Percentiles rank a stretch among this genome's conserved stretches.
These are phyloP conservation scores for sunflower (Helianthus annuus) DNA, from an alignment of 129 eudicot species.

Conservation along the genomic window DNA sequence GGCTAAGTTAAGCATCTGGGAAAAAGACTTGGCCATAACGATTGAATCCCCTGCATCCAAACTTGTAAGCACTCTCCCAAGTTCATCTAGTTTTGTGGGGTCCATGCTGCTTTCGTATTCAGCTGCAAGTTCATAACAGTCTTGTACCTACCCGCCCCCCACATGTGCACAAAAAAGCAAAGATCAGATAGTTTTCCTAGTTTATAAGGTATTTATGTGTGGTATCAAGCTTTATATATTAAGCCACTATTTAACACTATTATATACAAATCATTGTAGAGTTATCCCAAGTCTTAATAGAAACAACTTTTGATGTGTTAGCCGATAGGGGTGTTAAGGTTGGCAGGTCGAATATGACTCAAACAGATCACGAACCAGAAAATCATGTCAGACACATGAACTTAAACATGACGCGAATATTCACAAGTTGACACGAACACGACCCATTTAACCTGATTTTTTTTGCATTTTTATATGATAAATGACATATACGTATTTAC, in stretches of 20 bases:
- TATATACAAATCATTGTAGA: no score
- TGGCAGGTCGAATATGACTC: no score
- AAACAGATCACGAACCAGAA: no score
- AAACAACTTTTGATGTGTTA: background rate
- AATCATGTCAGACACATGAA: no score
- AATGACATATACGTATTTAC: no score
- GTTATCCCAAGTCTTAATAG: background rate
- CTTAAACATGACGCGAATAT: no score
- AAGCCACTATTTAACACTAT: no score
- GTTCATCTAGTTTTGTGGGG: constrained; percentile 68
- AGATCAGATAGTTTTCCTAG: background rate
- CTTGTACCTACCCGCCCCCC: constrained; percentile 57
- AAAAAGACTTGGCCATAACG: constrained; percentile 66
- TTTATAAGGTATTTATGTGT: background rate
- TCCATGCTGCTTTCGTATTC: constrained; percentile 67
- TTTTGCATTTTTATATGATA: no score
- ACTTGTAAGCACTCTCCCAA: constrained; percentile 66
- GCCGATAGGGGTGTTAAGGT: no score
- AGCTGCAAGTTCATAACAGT: constrained; percentile 73
- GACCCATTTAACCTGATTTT: no score
- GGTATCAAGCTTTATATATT: background rate
- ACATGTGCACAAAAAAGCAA: background rate
- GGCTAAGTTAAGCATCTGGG: constrained; percentile 79
- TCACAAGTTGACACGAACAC: no score
- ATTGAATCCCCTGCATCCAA: constrained; percentile 85